Conservation (phyloP, 208 protist genomes). For the Trypanosomatidae sp. region DNA sequence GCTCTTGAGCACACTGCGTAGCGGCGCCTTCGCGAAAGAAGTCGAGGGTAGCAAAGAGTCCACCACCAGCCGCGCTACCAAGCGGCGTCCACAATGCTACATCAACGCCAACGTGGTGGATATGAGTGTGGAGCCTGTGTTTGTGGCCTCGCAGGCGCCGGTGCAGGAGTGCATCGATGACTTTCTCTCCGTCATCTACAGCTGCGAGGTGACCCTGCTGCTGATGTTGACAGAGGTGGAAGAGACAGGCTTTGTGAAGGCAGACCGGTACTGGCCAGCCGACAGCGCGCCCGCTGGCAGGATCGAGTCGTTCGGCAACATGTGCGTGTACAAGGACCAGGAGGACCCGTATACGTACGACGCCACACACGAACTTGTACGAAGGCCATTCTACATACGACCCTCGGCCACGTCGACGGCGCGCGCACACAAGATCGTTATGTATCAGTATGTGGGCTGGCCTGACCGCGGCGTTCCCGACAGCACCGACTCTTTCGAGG, state of each 20-base stretch:
- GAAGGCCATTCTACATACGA: slow-evolving; percentile 28
- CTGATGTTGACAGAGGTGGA: slow-evolving; percentile 72
- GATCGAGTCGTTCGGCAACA: slow-evolving; percentile 21
- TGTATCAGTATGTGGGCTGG: slow-evolving; percentile 86
- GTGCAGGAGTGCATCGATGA: slow-evolving; percentile 54
- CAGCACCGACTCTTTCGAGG: slow-evolving; percentile 56
- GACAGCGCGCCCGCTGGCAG: slow-evolving; percentile 14
- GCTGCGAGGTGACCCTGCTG: slow-evolving; percentile 57
- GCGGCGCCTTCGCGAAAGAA: neutral
- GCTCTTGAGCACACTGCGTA: slow-evolving; percentile 11
- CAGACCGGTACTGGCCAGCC: slow-evolving; percentile 78
- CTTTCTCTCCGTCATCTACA: slow-evolving; percentile 49
- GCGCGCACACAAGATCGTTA: slow-evolving; percentile 38
- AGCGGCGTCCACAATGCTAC: slow-evolving; percentile 31
- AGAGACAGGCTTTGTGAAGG: slow-evolving; percentile 65
- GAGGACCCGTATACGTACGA: slow-evolving; percentile 33
- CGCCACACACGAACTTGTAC: slow-evolving; percentile 18
- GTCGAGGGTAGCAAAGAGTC: slow-evolving; percentile 1
- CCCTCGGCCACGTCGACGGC: slow-evolving; percentile 7
- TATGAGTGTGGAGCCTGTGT: slow-evolving; percentile 40
- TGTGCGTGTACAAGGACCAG: slow-evolving; percentile 39
- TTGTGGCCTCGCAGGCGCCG: slow-evolving; percentile 85
- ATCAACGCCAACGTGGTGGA: slow-evolving; percentile 63
- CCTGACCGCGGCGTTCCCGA: slow-evolving; percentile 81
- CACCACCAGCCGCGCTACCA: neutral